phyloP scores from a whole-genome alignment of 2,329 filamentous ascomycete species.

The Xylariaceae sp. region DNA sequence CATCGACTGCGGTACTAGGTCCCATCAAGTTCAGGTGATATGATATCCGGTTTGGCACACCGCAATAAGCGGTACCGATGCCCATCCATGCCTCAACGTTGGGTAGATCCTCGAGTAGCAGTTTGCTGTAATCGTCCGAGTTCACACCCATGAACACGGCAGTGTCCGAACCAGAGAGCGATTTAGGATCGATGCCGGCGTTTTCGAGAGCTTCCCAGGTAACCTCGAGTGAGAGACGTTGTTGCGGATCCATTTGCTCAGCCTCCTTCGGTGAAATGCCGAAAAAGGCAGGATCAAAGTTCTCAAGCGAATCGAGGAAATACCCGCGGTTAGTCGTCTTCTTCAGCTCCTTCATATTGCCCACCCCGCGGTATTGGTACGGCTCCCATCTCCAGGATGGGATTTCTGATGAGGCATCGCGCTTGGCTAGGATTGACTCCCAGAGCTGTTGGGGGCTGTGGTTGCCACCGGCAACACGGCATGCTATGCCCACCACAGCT shows the following conservation, averaged over 20 bases:
- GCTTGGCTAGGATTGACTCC: conserved; percentile 18
- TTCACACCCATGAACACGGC: conserved; percentile 33
- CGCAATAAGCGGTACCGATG: conserved; percentile 38
- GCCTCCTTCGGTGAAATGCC: conserved; percentile 15
- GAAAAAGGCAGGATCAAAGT: conserved; percentile 17
- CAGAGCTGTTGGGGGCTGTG: conserved; percentile 19
- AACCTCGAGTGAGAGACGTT: conserved; percentile 14
- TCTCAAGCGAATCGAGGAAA: conserved; percentile 14
- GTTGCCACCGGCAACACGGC: conserved; percentile 19
- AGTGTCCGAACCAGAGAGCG: conserved; percentile 28
- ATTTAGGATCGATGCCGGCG: conserved; percentile 41
- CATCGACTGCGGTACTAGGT: conserved; percentile 34
- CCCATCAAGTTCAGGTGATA: conserved; percentile 34
- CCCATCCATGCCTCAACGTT: conserved; percentile 40
- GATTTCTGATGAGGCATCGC: conserved; percentile 19
- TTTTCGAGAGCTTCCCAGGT: conserved; percentile 17
- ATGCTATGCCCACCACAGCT: conserved; percentile 21
- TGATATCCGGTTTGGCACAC: conserved; percentile 36
- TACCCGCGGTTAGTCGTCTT: conserved; percentile 20
- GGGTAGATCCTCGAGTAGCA: conserved; percentile 37
- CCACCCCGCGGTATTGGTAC: conserved; percentile 13
- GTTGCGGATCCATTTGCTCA: conserved; percentile 20
- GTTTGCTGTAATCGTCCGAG: conserved; percentile 36
- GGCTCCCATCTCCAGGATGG: conserved; percentile 23
- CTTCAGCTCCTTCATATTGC: conserved; percentile 21